Base-by-base conservation (phyloP, 148 eudicot genomes). In the Agrostemma githago region DNA sequence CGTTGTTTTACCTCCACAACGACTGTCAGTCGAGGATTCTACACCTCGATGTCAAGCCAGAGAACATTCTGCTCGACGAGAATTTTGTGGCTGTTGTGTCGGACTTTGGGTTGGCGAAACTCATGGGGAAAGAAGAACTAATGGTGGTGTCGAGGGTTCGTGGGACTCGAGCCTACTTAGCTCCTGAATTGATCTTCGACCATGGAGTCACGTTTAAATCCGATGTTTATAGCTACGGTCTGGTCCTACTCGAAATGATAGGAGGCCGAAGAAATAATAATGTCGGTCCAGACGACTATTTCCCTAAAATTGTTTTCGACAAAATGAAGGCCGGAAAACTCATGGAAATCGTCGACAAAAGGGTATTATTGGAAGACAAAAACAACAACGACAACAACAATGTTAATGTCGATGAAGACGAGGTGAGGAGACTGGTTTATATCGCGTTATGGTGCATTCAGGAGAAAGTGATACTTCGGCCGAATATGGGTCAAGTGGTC, bases 381-480 rank as follows among this genome's bases (percentile, higher is more conserved):
- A 84, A 26, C 34, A 26, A 26, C 1, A 26, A 71, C 6, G 60
- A 48, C 21, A 84, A 26, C 34, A 26, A 26, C 1, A 26, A 26
- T 26, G 34, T 26, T 26, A 26, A 77, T 21, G 74, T 90, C n/a
- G 84, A 80, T 40, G 91, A 88, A 73, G 68, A 64, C 16, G 86
- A 84, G 62, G 85, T 92, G 57, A 84, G 42, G 60, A 83, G 74
- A 44, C 26, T 88, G 86, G 86, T 84, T 63, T 79, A 71, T 66
- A 80, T 90, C 5, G 91, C 89, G 4, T 67, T 92, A 63, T 90
- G 93, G 96, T 92, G 96, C 58, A 83, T 88, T 72, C 97, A 92
- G 46, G 97, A 92, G 73, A 82, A 82, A 71, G 75, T 88, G 39
- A 83, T 74, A 54, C 72, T 79, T 3, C 81, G 97, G 89, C 97